These are phyloP conservation scores for Lactarius trivialis DNA, from an alignment of 768 basidiomycete species.

Conservation along the genomic window DNA sequence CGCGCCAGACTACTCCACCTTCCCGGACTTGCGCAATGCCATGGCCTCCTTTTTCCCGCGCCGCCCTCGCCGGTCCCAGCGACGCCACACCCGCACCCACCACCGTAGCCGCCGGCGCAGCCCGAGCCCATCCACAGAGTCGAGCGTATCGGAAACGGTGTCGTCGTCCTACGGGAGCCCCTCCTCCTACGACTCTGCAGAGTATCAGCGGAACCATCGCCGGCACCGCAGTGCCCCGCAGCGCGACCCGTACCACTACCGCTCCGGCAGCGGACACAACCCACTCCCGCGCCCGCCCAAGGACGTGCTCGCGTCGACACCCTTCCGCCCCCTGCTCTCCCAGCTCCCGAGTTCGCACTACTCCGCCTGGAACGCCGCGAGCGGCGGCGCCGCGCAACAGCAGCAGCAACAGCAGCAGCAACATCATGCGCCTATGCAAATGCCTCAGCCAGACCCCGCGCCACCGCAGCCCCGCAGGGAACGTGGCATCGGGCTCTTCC, in stretches of 20 bases:
- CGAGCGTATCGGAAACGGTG: not conserved
- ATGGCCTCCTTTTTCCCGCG: slow-evolving; percentile 1
- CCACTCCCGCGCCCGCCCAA: slow-evolving; percentile 59
- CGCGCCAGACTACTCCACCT: slow-evolving; percentile 2
- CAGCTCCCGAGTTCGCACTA: slow-evolving; percentile 38
- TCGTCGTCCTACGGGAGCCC: slow-evolving; percentile 4
- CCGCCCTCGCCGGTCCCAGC: slow-evolving; percentile 6
- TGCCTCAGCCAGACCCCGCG: not conserved
- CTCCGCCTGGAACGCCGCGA: slow-evolving; percentile 25
- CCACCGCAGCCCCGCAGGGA: slow-evolving; percentile 1
- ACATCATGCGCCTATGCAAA: not conserved
- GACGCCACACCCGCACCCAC: not conserved
- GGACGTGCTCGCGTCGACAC: slow-evolving; percentile 52
- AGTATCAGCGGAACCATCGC: not conserved
- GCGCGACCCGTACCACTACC: slow-evolving; percentile 40
- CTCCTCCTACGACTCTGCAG: slow-evolving; percentile 6
- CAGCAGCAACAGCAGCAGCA: too few relatives aligned
- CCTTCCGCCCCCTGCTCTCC: slow-evolving; percentile 46
- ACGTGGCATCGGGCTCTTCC: slow-evolving; percentile 13
- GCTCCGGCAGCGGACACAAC: slow-evolving; percentile 31
- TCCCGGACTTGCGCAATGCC: not conserved
- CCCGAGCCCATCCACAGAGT: slow-evolving; percentile 6
- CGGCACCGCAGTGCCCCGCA: slow-evolving; percentile 6
- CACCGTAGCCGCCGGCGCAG: slow-evolving; percentile 8
- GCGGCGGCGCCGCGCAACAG: too few relatives aligned